These are phyloP conservation scores for Trichomonas tenax DNA, from an alignment of 208 protist genomes.

Conservation along the genomic window DNA sequence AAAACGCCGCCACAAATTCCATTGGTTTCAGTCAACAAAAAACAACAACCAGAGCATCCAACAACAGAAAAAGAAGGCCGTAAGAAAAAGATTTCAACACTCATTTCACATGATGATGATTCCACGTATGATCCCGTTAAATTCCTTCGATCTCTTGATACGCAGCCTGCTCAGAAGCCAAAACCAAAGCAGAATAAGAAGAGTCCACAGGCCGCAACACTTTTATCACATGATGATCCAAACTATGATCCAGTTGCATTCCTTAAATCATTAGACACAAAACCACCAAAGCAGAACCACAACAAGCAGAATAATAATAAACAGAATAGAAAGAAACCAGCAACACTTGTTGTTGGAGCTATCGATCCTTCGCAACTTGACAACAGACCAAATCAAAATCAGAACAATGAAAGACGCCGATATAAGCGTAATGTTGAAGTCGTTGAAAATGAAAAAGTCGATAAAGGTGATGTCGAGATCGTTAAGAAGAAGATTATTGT, in stretches of 20 bases:
- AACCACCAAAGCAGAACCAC: neutral
- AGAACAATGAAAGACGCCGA: too few relatives aligned
- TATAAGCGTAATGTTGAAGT: neutral
- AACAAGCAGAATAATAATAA: too few relatives aligned
- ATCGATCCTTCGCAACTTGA: too few relatives aligned
- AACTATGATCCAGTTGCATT: neutral
- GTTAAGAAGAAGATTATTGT: neutral
- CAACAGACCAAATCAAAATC: too few relatives aligned
- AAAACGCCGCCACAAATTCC: too few relatives aligned
- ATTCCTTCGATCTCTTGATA: neutral
- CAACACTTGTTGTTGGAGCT: too few relatives aligned
- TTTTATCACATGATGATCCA: neutral
- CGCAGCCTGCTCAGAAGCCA: neutral
- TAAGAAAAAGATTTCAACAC: too few relatives aligned
- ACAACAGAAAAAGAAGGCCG: too few relatives aligned
- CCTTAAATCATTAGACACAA: neutral
- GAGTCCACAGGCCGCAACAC: neutral
- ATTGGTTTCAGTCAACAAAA: too few relatives aligned
- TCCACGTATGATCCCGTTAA: neutral
- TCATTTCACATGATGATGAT: neutral
- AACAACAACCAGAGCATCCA: too few relatives aligned
- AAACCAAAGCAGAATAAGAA: neutral
- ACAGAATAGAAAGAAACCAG: neutral
- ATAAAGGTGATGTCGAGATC: neutral
- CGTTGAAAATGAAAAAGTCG: neutral